Percentiles rank a stretch among this genome's conserved stretches.
phyloP scores from a whole-genome alignment of 192 early-diverging fungal species.

The Mortierella antarctica region DNA sequence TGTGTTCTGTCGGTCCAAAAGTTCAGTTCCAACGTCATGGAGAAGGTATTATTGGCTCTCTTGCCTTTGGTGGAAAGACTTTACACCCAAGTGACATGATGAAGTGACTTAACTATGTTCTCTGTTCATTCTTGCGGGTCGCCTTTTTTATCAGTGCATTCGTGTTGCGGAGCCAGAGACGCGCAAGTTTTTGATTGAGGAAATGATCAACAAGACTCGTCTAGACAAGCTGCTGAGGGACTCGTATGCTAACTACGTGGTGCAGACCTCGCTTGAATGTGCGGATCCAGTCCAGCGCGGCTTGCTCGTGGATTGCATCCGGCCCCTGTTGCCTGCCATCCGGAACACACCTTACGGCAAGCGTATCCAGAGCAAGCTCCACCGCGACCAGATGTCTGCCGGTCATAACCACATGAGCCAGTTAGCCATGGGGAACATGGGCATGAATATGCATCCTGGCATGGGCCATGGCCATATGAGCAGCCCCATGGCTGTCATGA shows the following conservation, averaged over 20 bases:
- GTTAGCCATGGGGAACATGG: constrained; percentile 35
- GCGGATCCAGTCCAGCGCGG: constrained; percentile 76
- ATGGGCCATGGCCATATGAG: constrained; percentile 30
- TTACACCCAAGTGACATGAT: background rate
- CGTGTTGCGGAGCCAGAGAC: constrained; percentile 79
- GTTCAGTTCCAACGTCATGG: constrained; percentile 93
- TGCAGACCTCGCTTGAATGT: constrained; percentile 89
- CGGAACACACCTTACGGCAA: constrained; percentile 91
- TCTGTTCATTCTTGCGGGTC: background rate
- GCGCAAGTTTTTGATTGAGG: constrained; percentile 75
- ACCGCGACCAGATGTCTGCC: constrained; percentile 63
- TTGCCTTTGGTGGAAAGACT: background rate
- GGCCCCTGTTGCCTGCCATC: constrained; percentile 81
- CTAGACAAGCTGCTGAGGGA: constrained; percentile 87
- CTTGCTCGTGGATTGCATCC: constrained; percentile 82
- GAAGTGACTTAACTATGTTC: background rate
- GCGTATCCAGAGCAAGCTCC: constrained; percentile 86
- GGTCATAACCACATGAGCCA: constrained; percentile 39
- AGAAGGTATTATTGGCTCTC: constrained; percentile 70
- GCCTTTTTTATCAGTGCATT: constrained; percentile 71
- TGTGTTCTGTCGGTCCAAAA: constrained; percentile 87
- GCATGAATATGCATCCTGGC: constrained; percentile 15
- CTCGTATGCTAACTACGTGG: constrained; percentile 91
- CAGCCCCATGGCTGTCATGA: constrained; percentile 33
- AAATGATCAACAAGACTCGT: constrained; percentile 76